A percentile compares a stretch with the other conserved stretches of the same genome.
Evolutionary conservation across 2,329 filamentous ascomycete genomes (phyloP).

Genomic region (Botrytis aclada): DNA sequence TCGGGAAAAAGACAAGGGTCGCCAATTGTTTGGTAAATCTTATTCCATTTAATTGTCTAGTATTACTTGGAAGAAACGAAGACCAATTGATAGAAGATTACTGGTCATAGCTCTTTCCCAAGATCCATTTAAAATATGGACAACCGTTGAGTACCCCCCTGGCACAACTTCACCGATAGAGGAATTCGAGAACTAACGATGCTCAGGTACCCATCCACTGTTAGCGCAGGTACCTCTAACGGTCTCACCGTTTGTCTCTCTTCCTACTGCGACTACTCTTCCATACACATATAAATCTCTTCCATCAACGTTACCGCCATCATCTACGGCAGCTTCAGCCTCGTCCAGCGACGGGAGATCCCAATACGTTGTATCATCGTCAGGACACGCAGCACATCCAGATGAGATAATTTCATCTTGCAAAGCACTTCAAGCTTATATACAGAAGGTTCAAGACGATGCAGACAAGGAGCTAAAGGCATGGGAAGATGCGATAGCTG

Average conservation of each 20-base stretch:
- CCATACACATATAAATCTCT: constrained; percentile 94
- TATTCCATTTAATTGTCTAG: not conserved
- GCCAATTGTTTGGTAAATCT: not conserved
- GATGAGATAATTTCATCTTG: constrained; percentile 83
- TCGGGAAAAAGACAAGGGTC: not conserved
- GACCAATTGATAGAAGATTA: not conserved
- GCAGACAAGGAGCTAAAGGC: constrained; percentile 64
- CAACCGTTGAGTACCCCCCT: constrained; percentile 18
- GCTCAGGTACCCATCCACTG: constrained; percentile 72
- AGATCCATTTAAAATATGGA: constrained; percentile 13
- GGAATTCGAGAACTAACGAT: not conserved
- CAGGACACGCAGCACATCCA: constrained; percentile 81
- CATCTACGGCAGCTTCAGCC: constrained; percentile 54
- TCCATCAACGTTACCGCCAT: constrained; percentile 79
- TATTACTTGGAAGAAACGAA: not conserved
- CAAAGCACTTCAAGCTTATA: constrained; percentile 70
- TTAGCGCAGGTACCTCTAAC: constrained; percentile 90
- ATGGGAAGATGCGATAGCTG: constrained; percentile 65
- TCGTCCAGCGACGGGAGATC: constrained; percentile 48
- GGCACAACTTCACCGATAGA: not conserved
- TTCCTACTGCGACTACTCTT: constrained; percentile 84
- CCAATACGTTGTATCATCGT: constrained; percentile 73
- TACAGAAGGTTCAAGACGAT: constrained; percentile 65
- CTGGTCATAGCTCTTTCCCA: constrained; percentile 13
- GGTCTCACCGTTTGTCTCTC: constrained; percentile 88